These are phyloP conservation scores for Agrocybe pediades DNA, from an alignment of 768 basidiomycete species.

Conservation along the genomic window DNA sequence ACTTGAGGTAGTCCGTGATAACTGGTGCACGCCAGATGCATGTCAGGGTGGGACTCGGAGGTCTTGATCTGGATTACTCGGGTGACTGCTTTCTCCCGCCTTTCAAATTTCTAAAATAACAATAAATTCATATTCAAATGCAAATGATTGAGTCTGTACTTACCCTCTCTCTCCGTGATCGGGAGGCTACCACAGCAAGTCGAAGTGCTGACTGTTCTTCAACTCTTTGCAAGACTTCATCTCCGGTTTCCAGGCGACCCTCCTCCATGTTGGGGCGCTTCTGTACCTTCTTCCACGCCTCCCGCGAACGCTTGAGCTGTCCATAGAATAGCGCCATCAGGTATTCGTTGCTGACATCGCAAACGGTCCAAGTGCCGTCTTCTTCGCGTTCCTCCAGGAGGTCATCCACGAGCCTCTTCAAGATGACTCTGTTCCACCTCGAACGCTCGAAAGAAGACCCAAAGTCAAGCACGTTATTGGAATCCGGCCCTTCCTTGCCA, in stretches of 20 bases:
- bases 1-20: neutral
- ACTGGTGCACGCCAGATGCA: neutral
- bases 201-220: neutral
- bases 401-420: neutral
- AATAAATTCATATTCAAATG: neutral
- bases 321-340: neutral
- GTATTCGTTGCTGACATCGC: neutral
- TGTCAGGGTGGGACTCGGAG: neutral
- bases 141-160: neutral
- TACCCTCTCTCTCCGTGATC: neutral
- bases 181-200: neutral
- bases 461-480: neutral
- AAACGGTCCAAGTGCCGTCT: neutral
- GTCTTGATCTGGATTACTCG: neutral
- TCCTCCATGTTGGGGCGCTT: neutral
- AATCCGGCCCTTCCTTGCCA: neutral
- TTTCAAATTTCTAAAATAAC: neutral
- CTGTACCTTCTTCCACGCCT: constrained; percentile 1
- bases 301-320: constrained; percentile 1
- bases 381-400: neutral
- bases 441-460: neutral
- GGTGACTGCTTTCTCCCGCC: neutral
- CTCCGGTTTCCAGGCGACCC: neutral
- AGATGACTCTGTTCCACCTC: neutral
- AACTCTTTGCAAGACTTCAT: neutral